These are phyloP conservation scores for Suillus lakei DNA, from an alignment of 768 basidiomycete species.

Conservation along the genomic window DNA sequence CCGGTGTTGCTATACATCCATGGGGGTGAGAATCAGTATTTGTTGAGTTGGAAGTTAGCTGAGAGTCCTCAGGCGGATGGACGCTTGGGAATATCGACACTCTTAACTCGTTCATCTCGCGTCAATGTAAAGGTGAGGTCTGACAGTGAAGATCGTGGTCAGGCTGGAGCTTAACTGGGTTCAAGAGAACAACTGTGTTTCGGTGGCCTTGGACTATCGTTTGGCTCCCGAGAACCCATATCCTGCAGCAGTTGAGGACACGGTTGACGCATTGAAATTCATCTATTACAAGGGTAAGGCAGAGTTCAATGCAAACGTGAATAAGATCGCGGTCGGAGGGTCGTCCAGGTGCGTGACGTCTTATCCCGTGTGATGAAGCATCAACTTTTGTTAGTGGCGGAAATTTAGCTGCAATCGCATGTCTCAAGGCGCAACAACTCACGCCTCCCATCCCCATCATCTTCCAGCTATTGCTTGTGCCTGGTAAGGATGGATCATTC, in stretches of 20 bases:
- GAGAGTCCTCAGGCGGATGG: slow-evolving; percentile 62
- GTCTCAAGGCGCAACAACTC: slow-evolving; percentile 61
- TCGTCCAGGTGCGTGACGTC: slow-evolving; percentile 57
- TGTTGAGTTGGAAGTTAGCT: not conserved
- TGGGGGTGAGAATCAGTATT: slow-evolving; percentile 52
- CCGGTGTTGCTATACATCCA: slow-evolving; percentile 75
- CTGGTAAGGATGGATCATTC: slow-evolving; percentile 30
- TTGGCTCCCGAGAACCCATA: slow-evolving; percentile 74
- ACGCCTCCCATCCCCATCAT: slow-evolving; percentile 56
- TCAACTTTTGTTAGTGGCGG: slow-evolving; percentile 53
- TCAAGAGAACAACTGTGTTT: slow-evolving; percentile 63
- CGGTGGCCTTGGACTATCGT: slow-evolving; percentile 71
- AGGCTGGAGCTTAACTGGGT: not conserved
- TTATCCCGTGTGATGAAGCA: not conserved
- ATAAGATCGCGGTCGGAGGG: slow-evolving; percentile 68
- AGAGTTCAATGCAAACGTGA: slow-evolving; percentile 53
- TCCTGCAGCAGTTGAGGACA: slow-evolving; percentile 73
- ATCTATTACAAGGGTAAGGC: slow-evolving; percentile 50
- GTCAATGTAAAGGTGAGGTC: slow-evolving; percentile 27
- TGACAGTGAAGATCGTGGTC: not conserved
- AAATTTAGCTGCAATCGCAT: slow-evolving; percentile 67
- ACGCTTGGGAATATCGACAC: slow-evolving; percentile 66
- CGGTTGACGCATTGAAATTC: slow-evolving; percentile 68
- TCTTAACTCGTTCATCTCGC: slow-evolving; percentile 57
- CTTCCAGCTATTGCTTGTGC: slow-evolving; percentile 73